Base-by-base conservation (phyloP, 768 basidiomycete genomes). In the Agaricus blazei region DNA sequence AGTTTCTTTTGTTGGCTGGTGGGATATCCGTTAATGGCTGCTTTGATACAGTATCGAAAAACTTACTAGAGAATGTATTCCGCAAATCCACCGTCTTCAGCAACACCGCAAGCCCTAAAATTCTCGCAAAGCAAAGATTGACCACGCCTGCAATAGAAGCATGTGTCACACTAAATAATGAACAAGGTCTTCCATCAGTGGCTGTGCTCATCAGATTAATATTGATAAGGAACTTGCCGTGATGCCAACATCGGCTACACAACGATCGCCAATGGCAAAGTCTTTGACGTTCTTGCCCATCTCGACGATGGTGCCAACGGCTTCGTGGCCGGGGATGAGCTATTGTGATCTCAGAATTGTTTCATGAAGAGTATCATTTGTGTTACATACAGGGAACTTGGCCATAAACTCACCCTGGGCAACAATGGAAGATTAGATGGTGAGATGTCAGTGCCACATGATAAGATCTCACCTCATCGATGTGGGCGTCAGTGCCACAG, bases 101-200 rank as follows among this genome's bases (percentile, higher is more conserved):
- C 88, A 44, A 93, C 88, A 47, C 93, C 93, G 11, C 85, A 80
- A 5, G 88, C 81, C 54, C 84, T 76, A 70, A 93, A 93, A 73
- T 90, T 78, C 68, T 94, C 92, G 71, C 93, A 96, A 53, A 92
- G 72, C 9, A 94, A 75, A 19, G 83, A 79, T 64, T 90, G 74
- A n/a, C 91, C 92, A 43, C 90, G 81, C 50, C 90, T 82, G 70
- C 93, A 95, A 72, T 84, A 93, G 72, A 93, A 92, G 70, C 93
- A 95, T 57, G 75, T 77, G 7, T 84, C 87, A 71, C 93, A 94
- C 88, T 91, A 60, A 56, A 41, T 29, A 51, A 40, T 23, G 36
- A 47, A 48, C 15, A 28, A 55, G 41, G 29, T 55, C 40, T 50
- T 43, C 44, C 31, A 48, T 52, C 45, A 36, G 58, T 59, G 55